phyloP scores from a whole-genome alignment of 148 eudicot species.

The Chenopodium suecicum region DNA sequence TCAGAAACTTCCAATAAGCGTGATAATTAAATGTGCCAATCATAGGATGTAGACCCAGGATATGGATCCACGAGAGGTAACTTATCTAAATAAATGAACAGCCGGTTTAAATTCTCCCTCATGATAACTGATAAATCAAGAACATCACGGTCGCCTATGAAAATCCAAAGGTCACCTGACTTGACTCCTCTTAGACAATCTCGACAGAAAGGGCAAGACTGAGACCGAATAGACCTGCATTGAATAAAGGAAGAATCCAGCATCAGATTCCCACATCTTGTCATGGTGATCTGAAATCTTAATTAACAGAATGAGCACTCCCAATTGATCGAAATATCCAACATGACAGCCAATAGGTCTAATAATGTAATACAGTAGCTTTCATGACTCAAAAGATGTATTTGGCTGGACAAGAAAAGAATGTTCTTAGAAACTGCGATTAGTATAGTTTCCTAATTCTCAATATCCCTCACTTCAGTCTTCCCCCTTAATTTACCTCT shows the following conservation, averaged over 20 bases:
- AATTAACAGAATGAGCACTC: neutral
- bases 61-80: slow-evolving; percentile 66
- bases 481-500: neutral
- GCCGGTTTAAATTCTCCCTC: slow-evolving; percentile 60
- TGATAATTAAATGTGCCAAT: slow-evolving; percentile 26
- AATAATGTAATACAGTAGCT: neutral
- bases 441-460: neutral
- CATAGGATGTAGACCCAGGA: slow-evolving; percentile 36
- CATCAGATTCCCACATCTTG: neutral
- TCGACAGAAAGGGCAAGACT: slow-evolving; percentile 89
- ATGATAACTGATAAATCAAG: slow-evolving; percentile 47
- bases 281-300: neutral
- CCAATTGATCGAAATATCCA: neutral
- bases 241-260: slow-evolving; percentile 1
- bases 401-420: neutral
- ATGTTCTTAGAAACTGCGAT: neutral
- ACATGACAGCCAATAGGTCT: neutral
- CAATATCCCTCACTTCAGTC: neutral
- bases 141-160: slow-evolving; percentile 52
- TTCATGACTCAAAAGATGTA: neutral
- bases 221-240: slow-evolving; percentile 60
- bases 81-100: slow-evolving; percentile 58
- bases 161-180: slow-evolving; percentile 82
- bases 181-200: slow-evolving; percentile 63
- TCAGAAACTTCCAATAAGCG: neutral